Base-by-base conservation (phyloP, 179 eudicot genomes). In the Gypsophila paniculata region DNA sequence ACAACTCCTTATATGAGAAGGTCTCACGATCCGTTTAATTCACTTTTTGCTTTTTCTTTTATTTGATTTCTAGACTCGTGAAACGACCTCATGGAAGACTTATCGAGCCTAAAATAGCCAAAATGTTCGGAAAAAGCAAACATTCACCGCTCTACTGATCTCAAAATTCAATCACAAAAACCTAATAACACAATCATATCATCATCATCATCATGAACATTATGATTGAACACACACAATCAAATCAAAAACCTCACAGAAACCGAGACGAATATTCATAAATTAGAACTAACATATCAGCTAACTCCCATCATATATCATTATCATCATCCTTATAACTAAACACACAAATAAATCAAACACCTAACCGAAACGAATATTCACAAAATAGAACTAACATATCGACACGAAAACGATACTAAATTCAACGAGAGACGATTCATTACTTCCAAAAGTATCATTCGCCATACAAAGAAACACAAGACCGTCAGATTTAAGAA, bases 391-490 rank as follows among this genome's bases (percentile, higher is more conserved):
- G 1, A 29, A 69, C 22, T n/a, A 39, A 25, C 34, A 18, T 29
- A 4, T 29, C 34, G 34, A 29, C 34, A 29, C 34, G 34, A 48
- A 2, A 63, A 22, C 17, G 11, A 39, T 21, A 8, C 10, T 48
- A 54, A 46, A 65, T 6, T 2, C 29, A 61, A 15, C 71, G 73
- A 57, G 63, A 72, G 74, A 44, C 14, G 52, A 36, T 26, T 34
- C 70, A 77, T 18, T 74, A 88, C 90, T 78, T 80, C 92, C 92
- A 64, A 88, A 88, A 66, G 92, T 83, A 63, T 88, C 92, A 25
- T 88, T 86, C 72, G 92, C 92, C 90, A 88, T 86, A 74, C 92
- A 88, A 21, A 88, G 85, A 73, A 88, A 88, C 67, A 76, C 69
- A 66, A 88, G 76, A 1, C 82, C 83, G 64, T 88, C 92, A 29